A percentile compares a stretch with the other conserved stretches of the same genome.
These are phyloP conservation scores for Leccinum olivaceopallidum DNA, from an alignment of 768 basidiomycete genomes.

Conservation along the genomic window DNA sequence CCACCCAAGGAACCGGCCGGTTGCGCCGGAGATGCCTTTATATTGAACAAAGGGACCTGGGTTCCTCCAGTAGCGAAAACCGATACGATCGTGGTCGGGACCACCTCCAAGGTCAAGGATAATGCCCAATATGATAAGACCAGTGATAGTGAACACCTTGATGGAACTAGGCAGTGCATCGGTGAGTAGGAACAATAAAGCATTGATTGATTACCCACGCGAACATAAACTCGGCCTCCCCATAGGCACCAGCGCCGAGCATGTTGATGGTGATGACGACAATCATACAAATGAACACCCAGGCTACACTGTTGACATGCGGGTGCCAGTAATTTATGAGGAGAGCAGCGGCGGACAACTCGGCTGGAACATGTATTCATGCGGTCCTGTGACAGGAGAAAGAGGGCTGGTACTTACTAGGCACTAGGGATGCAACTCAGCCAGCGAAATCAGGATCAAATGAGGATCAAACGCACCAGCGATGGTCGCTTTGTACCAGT, in stretches of 20 bases:
- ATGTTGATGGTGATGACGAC: neutral
- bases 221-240: neutral
- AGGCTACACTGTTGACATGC: neutral
- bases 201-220: neutral
- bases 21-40: neutral
- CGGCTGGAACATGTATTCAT: neutral
- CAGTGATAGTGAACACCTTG: neutral
- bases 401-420: neutral
- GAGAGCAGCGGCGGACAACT: neutral
- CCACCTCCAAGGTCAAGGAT: neutral
- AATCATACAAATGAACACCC: neutral
- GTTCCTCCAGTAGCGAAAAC: neutral
- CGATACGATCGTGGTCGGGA: neutral
- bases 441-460: neutral
- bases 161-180: neutral
- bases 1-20: neutral
- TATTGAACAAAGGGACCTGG: neutral
- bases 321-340: neutral
- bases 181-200: neutral
- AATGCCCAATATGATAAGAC: neutral
- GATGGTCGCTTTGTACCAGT: constrained; percentile 41
- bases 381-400: neutral
- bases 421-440: neutral
- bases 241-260: neutral
- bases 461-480: constrained; percentile 10